Percentiles rank a stretch among this genome's conserved stretches.
phyloP scores from a whole-genome alignment of 345 rosid species.

The Aethionema arabicum region DNA sequence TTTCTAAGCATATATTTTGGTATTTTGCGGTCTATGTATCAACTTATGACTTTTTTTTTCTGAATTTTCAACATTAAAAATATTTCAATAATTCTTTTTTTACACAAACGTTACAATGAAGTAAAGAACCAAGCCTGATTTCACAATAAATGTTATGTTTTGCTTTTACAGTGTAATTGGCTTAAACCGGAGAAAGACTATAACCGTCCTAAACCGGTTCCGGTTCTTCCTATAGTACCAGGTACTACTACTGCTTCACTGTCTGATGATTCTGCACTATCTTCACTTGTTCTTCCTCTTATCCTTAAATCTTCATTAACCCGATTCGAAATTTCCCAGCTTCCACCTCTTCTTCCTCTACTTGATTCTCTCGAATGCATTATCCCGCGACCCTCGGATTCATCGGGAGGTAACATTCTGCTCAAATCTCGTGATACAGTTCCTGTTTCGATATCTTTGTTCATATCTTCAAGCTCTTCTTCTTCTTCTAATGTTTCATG shows the following conservation, averaged over 20 bases:
- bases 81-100: slow-evolving; percentile 11
- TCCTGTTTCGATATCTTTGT: slow-evolving; percentile 40
- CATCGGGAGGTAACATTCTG: slow-evolving; percentile 66
- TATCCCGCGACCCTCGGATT: slow-evolving; percentile 55
- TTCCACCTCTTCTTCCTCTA: slow-evolving; percentile 40
- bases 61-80: not conserved
- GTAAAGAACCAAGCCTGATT: slow-evolving; percentile 22
- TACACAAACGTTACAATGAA: slow-evolving; percentile 32
- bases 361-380: slow-evolving; percentile 47
- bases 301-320: slow-evolving; percentile 30
- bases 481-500: slow-evolving; percentile 44
- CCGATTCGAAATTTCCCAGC: slow-evolving; percentile 39
- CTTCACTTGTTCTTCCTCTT: slow-evolving; percentile 28
- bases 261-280: slow-evolving; percentile 28
- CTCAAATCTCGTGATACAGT: slow-evolving; percentile 56
- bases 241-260: slow-evolving; percentile 28
- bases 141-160: slow-evolving; percentile 19
- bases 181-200: slow-evolving; percentile 21
- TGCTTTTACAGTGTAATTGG: slow-evolving; percentile 10
- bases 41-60: slow-evolving; percentile 1
- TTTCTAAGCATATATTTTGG: not conserved
- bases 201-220: slow-evolving; percentile 33
- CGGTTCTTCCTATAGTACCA: slow-evolving; percentile 25
- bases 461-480: slow-evolving; percentile 29
- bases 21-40: no score